phyloP scores from a whole-genome alignment of 768 basidiomycete genomes.

The Lactarius psammicola region DNA sequence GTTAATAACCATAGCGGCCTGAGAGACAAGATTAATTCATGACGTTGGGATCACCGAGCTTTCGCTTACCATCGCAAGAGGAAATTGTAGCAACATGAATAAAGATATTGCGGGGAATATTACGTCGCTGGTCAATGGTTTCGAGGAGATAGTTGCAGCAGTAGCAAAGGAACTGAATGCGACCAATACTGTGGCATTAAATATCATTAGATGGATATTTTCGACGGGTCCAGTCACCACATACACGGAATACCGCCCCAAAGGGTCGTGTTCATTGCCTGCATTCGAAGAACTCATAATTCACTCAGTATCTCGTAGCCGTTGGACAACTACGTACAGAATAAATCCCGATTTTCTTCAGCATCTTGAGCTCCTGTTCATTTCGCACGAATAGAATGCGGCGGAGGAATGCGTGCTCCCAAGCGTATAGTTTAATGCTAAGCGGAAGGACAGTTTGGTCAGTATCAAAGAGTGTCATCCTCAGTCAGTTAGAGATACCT shows the following conservation, averaged over 20 bases:
- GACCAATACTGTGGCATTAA: conserved; percentile 50
- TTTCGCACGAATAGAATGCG: conserved; percentile 80
- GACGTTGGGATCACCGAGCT: neutral
- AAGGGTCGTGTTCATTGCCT: conserved; percentile 59
- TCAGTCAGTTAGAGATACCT: conserved; percentile 42
- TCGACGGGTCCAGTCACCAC: conserved; percentile 1
- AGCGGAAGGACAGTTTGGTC: neutral
- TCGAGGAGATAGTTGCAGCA: conserved; percentile 58
- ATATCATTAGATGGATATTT: conserved; percentile 12
- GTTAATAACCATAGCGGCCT: conserved; percentile 72
- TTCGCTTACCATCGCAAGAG: conserved; percentile 68
- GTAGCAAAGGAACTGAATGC: conserved; percentile 81
- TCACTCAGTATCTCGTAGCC: neutral
- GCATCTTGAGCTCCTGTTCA: conserved; percentile 75
- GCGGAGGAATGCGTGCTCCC: conserved; percentile 89
- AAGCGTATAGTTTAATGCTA: conserved; percentile 89
- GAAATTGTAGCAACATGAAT: conserved; percentile 86
- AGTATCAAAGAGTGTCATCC: neutral
- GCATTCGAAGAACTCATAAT: neutral
- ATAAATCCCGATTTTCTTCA: conserved; percentile 77
- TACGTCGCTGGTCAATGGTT: conserved; percentile 80
- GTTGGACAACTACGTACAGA: conserved; percentile 46
- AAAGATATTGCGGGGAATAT: conserved; percentile 96
- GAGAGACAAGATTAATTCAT: neutral
- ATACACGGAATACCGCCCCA: conserved; percentile 67